phyloP scores from a whole-genome alignment of 495 filamentous ascomycete genomes.

The Platismatia glauca region DNA sequence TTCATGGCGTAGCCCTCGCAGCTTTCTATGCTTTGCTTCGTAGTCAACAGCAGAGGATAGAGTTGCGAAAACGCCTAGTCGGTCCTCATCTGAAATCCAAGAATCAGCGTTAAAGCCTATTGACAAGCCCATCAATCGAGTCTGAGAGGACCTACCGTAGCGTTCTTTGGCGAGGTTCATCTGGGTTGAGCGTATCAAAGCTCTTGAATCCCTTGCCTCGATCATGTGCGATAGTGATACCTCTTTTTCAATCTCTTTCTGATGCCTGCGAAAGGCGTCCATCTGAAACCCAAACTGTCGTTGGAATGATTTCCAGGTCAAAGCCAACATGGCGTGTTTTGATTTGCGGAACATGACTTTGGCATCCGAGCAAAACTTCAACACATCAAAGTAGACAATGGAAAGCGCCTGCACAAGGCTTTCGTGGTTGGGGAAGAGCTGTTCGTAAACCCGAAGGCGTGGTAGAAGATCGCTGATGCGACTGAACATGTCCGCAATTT shows the following conservation, averaged over 20 bases:
- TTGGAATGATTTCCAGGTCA: background rate
- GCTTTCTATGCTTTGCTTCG: slow-evolving; percentile 7
- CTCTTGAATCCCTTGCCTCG: slow-evolving; percentile 9
- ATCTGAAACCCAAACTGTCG: background rate
- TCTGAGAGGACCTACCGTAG: background rate
- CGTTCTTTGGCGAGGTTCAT: background rate
- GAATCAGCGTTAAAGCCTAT: background rate
- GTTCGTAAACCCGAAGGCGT: slow-evolving; percentile 28
- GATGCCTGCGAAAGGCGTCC: slow-evolving; percentile 9
- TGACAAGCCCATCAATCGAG: background rate
- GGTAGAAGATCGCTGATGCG: slow-evolving; percentile 35
- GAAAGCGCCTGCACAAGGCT: slow-evolving; percentile 29
- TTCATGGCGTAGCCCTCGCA: slow-evolving; percentile 8
- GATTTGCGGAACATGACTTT: slow-evolving; percentile 25
- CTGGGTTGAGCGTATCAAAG: background rate
- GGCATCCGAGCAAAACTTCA: slow-evolving; percentile 31
- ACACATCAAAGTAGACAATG: slow-evolving; percentile 33
- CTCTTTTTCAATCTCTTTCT: slow-evolving; percentile 6
- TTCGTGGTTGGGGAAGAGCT: slow-evolving; percentile 29
- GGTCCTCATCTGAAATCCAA: background rate
- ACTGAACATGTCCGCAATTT: slow-evolving; percentile 33
- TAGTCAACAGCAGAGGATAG: slow-evolving; percentile 3
- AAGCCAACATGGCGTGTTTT: background rate
- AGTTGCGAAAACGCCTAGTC: background rate
- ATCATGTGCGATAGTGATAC: slow-evolving; percentile 13